phyloP scores from a whole-genome alignment of 208 protist genomes.

The Porcisia hertigi region DNA sequence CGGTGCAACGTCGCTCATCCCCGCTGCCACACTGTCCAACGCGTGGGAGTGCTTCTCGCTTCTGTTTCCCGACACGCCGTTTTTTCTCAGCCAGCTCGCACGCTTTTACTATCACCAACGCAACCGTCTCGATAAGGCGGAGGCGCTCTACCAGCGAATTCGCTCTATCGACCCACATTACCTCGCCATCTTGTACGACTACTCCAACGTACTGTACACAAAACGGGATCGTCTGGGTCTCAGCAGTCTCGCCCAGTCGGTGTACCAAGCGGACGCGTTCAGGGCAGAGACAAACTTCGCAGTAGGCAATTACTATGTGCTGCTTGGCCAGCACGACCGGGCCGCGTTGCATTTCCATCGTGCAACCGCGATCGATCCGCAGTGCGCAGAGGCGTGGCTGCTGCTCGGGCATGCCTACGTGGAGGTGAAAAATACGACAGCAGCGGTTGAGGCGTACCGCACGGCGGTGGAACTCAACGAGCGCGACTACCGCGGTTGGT shows the following conservation, averaged over 20 bases:
- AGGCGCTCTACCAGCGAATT: constrained; percentile 90
- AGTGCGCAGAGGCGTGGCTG: constrained; percentile 95
- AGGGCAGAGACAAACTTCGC: constrained; percentile 96
- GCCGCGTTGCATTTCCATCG: constrained; percentile 95
- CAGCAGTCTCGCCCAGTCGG: constrained; percentile 91
- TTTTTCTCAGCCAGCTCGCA: constrained; percentile 83
- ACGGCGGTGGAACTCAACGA: constrained; percentile 93
- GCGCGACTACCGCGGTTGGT: constrained; percentile 96
- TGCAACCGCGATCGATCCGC: constrained; percentile 84
- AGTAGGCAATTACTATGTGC: constrained; percentile 97
- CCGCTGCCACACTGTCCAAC: constrained; percentile 28
- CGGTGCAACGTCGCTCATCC: constrained; percentile 1
- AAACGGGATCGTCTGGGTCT: constrained; percentile 84
- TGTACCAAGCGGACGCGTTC: constrained; percentile 93
- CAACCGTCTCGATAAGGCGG: constrained; percentile 76
- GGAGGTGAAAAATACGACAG: constrained; percentile 94
- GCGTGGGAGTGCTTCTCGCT: constrained; percentile 64
- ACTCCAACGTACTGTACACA: constrained; percentile 98
- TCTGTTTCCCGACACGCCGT: constrained; percentile 70
- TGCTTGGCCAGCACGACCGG: constrained; percentile 94
- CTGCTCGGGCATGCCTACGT: constrained; percentile 98
- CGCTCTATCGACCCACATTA: constrained; percentile 85
- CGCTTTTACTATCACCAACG: constrained; percentile 88
- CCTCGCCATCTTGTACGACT: constrained; percentile 93
- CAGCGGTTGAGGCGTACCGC: constrained; percentile 96